These are phyloP conservation scores for Cubamyces lactineus DNA, from an alignment of 768 basidiomycete genomes.

Conservation along the genomic window DNA sequence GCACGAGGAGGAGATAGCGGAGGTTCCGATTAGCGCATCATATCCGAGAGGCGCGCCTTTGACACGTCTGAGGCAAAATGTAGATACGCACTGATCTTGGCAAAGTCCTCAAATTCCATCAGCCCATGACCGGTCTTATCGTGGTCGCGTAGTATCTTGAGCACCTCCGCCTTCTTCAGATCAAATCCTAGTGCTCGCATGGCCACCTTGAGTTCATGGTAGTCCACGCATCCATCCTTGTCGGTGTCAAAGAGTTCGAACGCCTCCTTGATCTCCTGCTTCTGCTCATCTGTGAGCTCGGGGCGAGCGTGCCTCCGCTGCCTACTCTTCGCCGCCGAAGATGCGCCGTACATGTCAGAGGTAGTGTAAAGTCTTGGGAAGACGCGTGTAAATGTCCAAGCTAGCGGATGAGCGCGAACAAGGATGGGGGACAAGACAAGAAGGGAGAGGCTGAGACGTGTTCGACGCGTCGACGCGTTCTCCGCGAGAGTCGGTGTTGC, in stretches of 20 bases:
- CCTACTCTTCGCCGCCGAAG: conserved; percentile 71
- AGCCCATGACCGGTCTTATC: conserved; percentile 81
- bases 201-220: conserved; percentile 98
- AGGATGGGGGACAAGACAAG: background rate
- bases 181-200: conserved; percentile 98
- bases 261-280: conserved; percentile 97
- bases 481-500: conserved; percentile 4
- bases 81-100: conserved; percentile 78
- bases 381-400: conserved; percentile 4
- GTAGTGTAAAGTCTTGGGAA: background rate
- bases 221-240: conserved; percentile 95
- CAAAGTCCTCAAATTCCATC: conserved; percentile 94
- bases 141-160: conserved; percentile 91
- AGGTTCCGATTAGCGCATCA: background rate
- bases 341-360: conserved; percentile 42
- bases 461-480: conserved; percentile 20
- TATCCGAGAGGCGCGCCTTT: background rate
- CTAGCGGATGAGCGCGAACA: background rate
- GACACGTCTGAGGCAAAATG: background rate
- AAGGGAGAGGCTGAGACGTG: conserved; percentile 9
- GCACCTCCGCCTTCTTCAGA: conserved; percentile 96
- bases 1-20: conserved; percentile 2
- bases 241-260: conserved; percentile 99
- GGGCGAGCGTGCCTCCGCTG: conserved; percentile 75
- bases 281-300: conserved; percentile 86